These are phyloP conservation scores for Metarhizium anisopliae DNA, from an alignment of 2,329 filamentous ascomycete species.

Conservation along the genomic window DNA sequence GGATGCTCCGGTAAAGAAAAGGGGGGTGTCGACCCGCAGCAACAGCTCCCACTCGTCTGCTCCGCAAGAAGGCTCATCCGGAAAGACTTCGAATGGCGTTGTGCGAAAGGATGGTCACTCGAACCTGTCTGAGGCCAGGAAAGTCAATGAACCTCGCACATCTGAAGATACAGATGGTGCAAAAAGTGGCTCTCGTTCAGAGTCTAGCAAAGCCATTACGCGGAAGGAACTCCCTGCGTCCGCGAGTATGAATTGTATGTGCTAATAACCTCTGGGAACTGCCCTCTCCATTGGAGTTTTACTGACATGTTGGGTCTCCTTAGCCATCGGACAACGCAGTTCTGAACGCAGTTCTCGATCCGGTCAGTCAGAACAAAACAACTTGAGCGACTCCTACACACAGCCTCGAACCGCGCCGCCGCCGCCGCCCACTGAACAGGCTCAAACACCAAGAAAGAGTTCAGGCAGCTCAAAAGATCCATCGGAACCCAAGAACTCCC, in stretches of 20 bases:
- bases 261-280: background rate
- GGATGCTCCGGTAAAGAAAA: conserved; percentile 64
- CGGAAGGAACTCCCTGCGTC: conserved; percentile 54
- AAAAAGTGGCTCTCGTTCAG: conserved; percentile 28
- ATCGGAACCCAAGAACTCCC: conserved; percentile 44
- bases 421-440: conserved; percentile 26
- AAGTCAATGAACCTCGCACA: conserved; percentile 36
- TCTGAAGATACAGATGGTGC: conserved; percentile 49
- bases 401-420: conserved; percentile 47
- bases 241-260: conserved; percentile 32
- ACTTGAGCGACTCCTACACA: conserved; percentile 43
- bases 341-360: conserved; percentile 1
- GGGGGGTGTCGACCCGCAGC: conserved; percentile 31
- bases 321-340: conserved; percentile 4
- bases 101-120: conserved; percentile 16
- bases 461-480: conserved; percentile 33
- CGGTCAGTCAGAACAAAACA: conserved; percentile 9
- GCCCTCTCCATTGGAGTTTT: background rate
- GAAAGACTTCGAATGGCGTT: conserved; percentile 25
- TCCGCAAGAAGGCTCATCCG: conserved; percentile 25
- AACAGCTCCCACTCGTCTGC: conserved; percentile 32
- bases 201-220: conserved; percentile 40
- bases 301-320: background rate
- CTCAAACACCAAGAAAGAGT: conserved; percentile 35
- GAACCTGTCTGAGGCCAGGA: conserved; percentile 19